Percentiles rank a stretch among this genome's conserved stretches.
Evolutionary conservation across 768 basidiomycete species (phyloP).

Genomic region (Phlebiopsis flavidoalba): DNA sequence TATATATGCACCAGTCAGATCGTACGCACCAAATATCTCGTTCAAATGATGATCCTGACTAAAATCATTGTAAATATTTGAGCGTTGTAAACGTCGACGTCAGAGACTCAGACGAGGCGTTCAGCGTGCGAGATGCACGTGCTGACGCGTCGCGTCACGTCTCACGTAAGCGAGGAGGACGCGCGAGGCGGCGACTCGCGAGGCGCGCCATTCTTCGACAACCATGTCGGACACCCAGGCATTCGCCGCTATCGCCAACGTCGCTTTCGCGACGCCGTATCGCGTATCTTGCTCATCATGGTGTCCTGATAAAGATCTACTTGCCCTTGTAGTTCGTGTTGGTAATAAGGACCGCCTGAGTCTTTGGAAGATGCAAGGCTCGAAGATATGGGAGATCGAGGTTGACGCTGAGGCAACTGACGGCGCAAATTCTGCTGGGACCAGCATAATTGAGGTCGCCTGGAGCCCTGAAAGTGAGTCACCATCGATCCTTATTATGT

Average conservation of each 20-base stretch:
- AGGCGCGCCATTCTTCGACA: neutral
- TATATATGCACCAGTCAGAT: too few species aligned
- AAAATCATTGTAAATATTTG: too few species aligned
- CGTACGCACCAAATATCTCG: too few species aligned
- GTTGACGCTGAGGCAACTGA: conserved; percentile 42
- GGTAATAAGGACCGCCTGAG: conserved; percentile 66
- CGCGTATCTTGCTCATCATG: conserved; percentile 62
- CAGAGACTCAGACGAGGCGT: too few species aligned
- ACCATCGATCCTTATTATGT: neutral
- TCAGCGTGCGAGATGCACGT: neutral
- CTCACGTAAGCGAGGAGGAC: neutral
- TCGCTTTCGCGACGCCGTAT: conserved; percentile 52
- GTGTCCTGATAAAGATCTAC: conserved; percentile 82
- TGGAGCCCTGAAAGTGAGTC: conserved; percentile 81
- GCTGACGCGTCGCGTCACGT: neutral
- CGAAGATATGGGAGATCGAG: conserved; percentile 80
- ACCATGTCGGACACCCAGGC: conserved; percentile 14
- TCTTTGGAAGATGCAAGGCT: conserved; percentile 77
- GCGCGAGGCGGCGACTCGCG: neutral
- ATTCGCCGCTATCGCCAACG: conserved; percentile 52
- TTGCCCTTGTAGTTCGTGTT: conserved; percentile 60
- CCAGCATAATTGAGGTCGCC: conserved; percentile 46
- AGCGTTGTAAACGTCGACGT: too few species aligned
- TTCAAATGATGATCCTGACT: too few species aligned
- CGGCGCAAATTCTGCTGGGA: neutral